These are phyloP conservation scores for Hymenoscyphus fructigenus DNA, from an alignment of 2,329 filamentous ascomycete species.

Conservation along the genomic window DNA sequence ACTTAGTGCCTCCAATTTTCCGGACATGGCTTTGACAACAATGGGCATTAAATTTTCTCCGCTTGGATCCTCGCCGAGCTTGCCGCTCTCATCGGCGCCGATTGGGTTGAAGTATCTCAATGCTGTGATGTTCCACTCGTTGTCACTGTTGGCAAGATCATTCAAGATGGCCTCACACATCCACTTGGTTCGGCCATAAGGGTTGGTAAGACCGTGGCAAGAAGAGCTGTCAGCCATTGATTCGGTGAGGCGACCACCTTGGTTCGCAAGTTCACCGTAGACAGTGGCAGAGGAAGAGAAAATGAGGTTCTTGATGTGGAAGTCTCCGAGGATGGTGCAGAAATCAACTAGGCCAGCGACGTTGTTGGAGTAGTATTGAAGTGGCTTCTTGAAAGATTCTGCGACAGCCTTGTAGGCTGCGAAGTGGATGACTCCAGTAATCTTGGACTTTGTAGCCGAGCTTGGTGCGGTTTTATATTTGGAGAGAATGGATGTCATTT, in stretches of 20 bases:
- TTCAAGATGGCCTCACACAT: conserved; percentile 64
- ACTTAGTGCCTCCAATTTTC: conserved; percentile 50
- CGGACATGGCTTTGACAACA: conserved; percentile 59
- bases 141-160: conserved; percentile 59
- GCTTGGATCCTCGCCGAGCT: conserved; percentile 61
- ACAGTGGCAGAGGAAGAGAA: conserved; percentile 67
- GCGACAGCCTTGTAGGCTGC: conserved; percentile 65
- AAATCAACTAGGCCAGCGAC: conserved; percentile 62
- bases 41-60: conserved; percentile 63
- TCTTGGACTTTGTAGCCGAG: conserved; percentile 42
- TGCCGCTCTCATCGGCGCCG: conserved; percentile 61
- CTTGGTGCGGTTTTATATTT: conserved; percentile 29
- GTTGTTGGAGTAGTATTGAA: conserved; percentile 66
- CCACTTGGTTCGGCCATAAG: conserved; percentile 65
- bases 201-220: conserved; percentile 59
- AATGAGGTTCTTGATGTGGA: conserved; percentile 62
- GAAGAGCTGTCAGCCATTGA: conserved; percentile 51
- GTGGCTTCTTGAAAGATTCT: conserved; percentile 57
- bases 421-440: conserved; percentile 64
- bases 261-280: conserved; percentile 54
- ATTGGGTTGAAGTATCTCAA: conserved; percentile 67
- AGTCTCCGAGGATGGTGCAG: conserved; percentile 53
- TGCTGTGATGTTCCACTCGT: conserved; percentile 60
- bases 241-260: conserved; percentile 51
- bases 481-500: conserved; percentile 27